Evolutionary conservation across 164 flowering plant species (phyloP), one percentile per base, ranked within the genome.

Genomic region (Piper longum): DNA sequence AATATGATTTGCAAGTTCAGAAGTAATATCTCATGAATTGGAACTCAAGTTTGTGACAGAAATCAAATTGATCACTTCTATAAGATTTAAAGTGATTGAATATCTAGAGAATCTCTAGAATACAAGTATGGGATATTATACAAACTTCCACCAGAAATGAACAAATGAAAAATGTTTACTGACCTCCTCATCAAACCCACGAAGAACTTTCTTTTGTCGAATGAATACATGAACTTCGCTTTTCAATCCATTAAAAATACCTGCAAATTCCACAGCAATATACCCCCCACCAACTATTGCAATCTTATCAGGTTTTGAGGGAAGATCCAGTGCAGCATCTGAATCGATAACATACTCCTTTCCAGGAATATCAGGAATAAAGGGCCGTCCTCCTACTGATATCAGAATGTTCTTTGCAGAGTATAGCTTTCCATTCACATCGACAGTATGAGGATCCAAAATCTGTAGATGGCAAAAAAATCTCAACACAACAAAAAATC

Each of bases 101-200:
- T 9, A 0, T 48, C 52, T 48, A 48, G 52, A 26, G 36, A 1
- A 26, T 26, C 36, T 26, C 36, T 26, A 26, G 36, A 26, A 26
- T 2, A 26, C 36, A 1, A 26, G 36, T 2, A 26, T 26, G 36
- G 36, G 36, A 26, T 26, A 26, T 26, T 26, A 0, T 26, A 26
- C 36, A 26, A 26, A 26, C 36, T 1, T 26, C 36, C 36, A 79
- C 3, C 3, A 48, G 12, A 48, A 5, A 48, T 2, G 6, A 48
- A 48, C 3, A 9, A 8, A 8, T 9, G 11, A 14, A 48, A 48
- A 48, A 48, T 2, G 2, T 52, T 42, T 11, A 60, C 74, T 56
- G 57, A 95, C 99, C 89, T 95, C 97, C 80, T 91, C 99, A 71
- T 95, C 97, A 79, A 95, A 95, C 43, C 99, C 97, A 68, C 97